phyloP scores from a whole-genome alignment of 1,284 basidiomycete species.

The Microbotryomycetes sp. region DNA sequence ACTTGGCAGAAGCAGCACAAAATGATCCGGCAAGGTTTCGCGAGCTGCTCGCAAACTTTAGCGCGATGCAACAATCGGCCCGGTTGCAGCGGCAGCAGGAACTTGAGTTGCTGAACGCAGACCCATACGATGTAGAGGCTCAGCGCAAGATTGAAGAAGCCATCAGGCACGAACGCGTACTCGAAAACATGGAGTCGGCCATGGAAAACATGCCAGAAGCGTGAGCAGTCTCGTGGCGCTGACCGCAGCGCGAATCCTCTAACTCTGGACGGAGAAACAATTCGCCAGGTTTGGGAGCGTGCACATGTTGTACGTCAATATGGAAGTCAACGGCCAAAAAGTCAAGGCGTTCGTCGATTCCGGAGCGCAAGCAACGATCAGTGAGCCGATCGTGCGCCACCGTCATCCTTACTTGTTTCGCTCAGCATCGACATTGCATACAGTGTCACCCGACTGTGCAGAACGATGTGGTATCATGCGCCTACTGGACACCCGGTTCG shows the following conservation, averaged over 20 bases:
- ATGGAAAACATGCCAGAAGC: constrained; percentile 50
- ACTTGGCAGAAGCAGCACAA: constrained; percentile 64
- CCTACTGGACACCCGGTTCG: constrained; percentile 76
- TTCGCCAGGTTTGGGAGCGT: constrained; percentile 68
- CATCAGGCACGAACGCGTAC: constrained; percentile 79
- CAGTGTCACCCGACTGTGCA: constrained; percentile 91
- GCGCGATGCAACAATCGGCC: constrained; percentile 32
- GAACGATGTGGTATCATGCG: constrained; percentile 93
- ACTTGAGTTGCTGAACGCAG: constrained; percentile 16
- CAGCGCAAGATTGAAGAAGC: constrained; percentile 90
- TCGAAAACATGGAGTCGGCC: constrained; percentile 82
- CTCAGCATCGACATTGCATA: background rate
- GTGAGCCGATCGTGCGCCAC: constrained; percentile 43
- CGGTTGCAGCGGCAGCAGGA: constrained; percentile 53
- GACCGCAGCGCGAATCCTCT: constrained; percentile 45
- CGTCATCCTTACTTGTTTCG: background rate
- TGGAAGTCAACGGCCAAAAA: constrained; percentile 83
- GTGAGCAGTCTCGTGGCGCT: too few species aligned
- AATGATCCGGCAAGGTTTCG: constrained; percentile 64
- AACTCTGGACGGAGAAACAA: background rate
- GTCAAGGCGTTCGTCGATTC: constrained; percentile 98
- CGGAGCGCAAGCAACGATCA: constrained; percentile 93
- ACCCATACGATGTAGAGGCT: constrained; percentile 60
- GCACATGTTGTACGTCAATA: constrained; percentile 78
- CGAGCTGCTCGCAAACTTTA: constrained; percentile 46